phyloP scores from a whole-genome alignment of 768 basidiomycete species.

The Mycena alexandri region DNA sequence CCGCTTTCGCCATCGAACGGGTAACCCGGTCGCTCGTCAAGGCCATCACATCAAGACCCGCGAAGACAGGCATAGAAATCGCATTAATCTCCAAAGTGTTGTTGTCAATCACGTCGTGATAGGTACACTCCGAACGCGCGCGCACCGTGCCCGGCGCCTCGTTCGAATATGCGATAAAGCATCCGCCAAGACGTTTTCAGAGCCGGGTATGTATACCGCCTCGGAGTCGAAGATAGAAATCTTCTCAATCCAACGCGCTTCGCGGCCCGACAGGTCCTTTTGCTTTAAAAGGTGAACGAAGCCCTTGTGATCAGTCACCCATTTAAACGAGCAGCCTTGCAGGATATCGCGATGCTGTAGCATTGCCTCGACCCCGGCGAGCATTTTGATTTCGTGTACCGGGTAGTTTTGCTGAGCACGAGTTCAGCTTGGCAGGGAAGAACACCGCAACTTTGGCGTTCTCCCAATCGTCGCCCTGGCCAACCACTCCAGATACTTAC shows the following conservation, averaged over 20 bases:
- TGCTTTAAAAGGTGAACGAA: background rate
- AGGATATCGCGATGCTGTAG: background rate
- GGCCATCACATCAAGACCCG: background rate
- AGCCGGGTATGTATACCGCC: background rate
- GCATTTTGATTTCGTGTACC: background rate
- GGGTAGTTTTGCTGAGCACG: background rate
- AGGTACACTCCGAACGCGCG: background rate
- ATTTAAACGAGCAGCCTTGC: background rate
- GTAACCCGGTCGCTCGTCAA: background rate
- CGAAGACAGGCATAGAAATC: constrained; percentile 1
- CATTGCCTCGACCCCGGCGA: background rate
- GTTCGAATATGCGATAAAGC: no score
- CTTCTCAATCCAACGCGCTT: constrained; percentile 12
- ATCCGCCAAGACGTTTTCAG: constrained; percentile 1
- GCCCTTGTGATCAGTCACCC: background rate
- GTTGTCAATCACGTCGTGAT: background rate
- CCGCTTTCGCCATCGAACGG: background rate
- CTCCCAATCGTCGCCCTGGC: background rate
- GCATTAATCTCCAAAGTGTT: background rate
- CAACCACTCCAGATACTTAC: background rate
- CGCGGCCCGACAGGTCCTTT: constrained; percentile 3
- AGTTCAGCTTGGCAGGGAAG: background rate
- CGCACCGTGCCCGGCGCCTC: background rate
- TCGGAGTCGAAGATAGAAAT: constrained; percentile 6
- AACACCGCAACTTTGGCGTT: background rate